A percentile compares a stretch with the other conserved stretches of the same genome.
These are phyloP conservation scores for Paracorniculantispora psalliotae DNA, from an alignment of 2,329 filamentous ascomycete genomes.

Conservation along the genomic window DNA sequence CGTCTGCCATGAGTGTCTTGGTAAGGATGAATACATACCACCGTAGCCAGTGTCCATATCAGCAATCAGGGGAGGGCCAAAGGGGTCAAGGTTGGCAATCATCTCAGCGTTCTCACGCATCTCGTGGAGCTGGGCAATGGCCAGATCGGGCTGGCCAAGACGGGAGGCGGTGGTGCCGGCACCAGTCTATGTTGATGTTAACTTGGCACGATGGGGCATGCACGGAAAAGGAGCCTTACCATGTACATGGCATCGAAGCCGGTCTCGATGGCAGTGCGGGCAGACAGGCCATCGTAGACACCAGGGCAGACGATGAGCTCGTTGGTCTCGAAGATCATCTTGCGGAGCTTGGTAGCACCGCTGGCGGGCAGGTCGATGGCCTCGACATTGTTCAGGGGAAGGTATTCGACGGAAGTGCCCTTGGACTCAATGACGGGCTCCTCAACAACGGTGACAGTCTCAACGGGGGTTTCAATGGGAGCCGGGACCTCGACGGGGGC, in stretches of 20 bases:
- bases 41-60: constrained; percentile 57
- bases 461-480: background rate
- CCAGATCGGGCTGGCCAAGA: constrained; percentile 60
- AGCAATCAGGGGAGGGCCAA: constrained; percentile 54
- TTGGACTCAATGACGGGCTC: constrained; percentile 9
- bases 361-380: constrained; percentile 16
- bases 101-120: constrained; percentile 60
- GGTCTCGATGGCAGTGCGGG: constrained; percentile 55
- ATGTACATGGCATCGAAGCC: constrained; percentile 64
- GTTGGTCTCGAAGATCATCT: constrained; percentile 34
- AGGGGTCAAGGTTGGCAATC: constrained; percentile 55
- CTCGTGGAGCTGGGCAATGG: constrained; percentile 56
- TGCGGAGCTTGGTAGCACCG: constrained; percentile 34
- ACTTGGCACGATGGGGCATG: background rate
- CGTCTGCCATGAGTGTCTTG: background rate
- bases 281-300: constrained; percentile 64
- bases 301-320: constrained; percentile 56
- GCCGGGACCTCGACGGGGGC: too few relatives aligned
- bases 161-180: constrained; percentile 58
- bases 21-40: constrained; percentile 27
- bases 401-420: constrained; percentile 11
- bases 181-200: constrained; percentile 43
- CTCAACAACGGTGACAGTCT: background rate
- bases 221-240: constrained; percentile 36
- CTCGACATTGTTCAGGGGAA: constrained; percentile 15